Conservation (phyloP, 73 alveolate genomes). For the Paramecium primaurelia region DNA sequence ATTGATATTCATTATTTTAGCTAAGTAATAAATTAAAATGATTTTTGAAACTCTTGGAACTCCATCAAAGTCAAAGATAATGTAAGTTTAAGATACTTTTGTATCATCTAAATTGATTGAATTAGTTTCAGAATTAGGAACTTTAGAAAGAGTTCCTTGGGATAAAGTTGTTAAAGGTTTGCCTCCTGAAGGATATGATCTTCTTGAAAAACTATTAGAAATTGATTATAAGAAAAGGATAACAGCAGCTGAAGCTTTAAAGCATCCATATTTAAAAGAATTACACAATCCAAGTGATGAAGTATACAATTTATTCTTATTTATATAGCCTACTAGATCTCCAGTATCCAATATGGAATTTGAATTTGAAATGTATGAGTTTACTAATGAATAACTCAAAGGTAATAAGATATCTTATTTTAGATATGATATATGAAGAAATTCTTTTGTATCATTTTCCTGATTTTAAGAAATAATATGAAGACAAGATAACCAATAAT, state of each 20-base stretch:
- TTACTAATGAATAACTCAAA: constrained; percentile 48
- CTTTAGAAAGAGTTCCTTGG: background rate
- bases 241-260: constrained; percentile 65
- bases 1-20: background rate
- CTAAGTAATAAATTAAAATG: constrained; percentile 17
- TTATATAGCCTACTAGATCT: background rate
- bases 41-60: constrained; percentile 48
- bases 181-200: constrained; percentile 58
- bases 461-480: constrained; percentile 47
- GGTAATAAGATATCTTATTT: background rate
- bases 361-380: constrained; percentile 57
- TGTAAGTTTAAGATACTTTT: constrained; percentile 13
- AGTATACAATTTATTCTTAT: background rate
- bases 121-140: background rate
- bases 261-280: constrained; percentile 61
- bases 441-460: constrained; percentile 53
- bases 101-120: background rate
- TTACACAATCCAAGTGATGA: constrained; percentile 51
- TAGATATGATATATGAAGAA: constrained; percentile 61
- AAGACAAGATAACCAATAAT: constrained; percentile 2
- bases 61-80: constrained; percentile 1
- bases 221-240: constrained; percentile 57
- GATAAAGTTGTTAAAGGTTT: constrained; percentile 19
- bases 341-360: constrained; percentile 47
- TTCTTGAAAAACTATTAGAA: constrained; percentile 57